Evolutionary conservation across 2,329 filamentous ascomycete genomes (phyloP), one percentile per base, ranked within the genome.

Genomic region (Allantophomopsis cytisporea): DNA sequence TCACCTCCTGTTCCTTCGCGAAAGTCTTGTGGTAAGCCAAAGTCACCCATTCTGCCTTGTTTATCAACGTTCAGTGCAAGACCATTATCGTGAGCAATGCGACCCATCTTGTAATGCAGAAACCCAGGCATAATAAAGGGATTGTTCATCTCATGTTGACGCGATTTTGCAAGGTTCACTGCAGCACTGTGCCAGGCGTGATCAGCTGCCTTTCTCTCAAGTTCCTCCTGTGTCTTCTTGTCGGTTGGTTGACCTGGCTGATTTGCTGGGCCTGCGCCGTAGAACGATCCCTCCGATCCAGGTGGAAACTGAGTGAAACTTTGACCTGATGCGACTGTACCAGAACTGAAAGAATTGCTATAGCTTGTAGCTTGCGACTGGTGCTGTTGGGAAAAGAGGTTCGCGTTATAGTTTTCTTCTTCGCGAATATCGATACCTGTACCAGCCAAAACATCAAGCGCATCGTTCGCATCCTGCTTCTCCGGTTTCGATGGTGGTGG

Each of bases 371-470:
- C 68, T 39, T 65, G 60, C 35, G 73, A 71, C 53, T 77, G 80
- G 10, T 14, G 31, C 16, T 34, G 31, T 34, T 17, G 31, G 16
- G 14, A 15, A 17, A 34, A 34, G 41, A 76, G 66, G 43, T 76
- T 77, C 35, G 84, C 79, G 57, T 91, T 68, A 47, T 77, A 83
- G 50, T 87, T 83, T 53, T 93, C 85, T 58, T 94, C 88, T 47
- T 86, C 86, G 42, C 81, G 78, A 36, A 94, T 61, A 62, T 94
- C 84, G 46, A 95, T 86, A 37, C 86, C 87, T 13, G 86, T 89
- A 14, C 83, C 84, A 14, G 80, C 80, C 40, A 94, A 61, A 38
- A 87, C 83, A 61, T 95, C 88, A 47, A 81, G 84, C 35, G 88
- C 71, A 51, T 94, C 85, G 50, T 88, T 66, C 40, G 71, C 69